Conservation (phyloP, 2,329 filamentous ascomycete genomes). For the Cladosporium colombiae region DNA sequence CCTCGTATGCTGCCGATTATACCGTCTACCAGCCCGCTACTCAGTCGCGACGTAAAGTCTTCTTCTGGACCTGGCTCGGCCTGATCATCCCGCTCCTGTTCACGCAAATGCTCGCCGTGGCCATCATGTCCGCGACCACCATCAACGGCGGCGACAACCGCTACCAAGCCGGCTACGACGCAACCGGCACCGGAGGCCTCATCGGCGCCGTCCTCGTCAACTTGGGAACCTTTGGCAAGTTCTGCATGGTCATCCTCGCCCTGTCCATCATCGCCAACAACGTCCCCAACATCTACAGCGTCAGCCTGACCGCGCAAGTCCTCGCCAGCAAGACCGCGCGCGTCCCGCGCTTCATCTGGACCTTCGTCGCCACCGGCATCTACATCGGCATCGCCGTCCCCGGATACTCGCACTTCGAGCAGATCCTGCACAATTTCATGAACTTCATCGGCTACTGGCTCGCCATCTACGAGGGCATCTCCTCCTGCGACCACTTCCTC, state of each 20-base stretch:
- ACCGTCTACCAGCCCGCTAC: conserved; percentile 73
- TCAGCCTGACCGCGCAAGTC: conserved; percentile 66
- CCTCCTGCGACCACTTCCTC: conserved; percentile 66
- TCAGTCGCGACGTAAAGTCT: conserved; percentile 63
- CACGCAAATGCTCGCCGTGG: conserved; percentile 71
- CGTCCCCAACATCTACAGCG: conserved; percentile 61
- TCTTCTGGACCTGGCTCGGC: conserved; percentile 68
- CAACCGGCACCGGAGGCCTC: conserved; percentile 65
- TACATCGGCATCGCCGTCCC: conserved; percentile 72
- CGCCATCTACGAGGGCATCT: conserved; percentile 69
- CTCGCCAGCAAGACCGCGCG: conserved; percentile 59
- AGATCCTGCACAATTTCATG: conserved; percentile 71
- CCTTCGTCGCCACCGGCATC: conserved; percentile 59
- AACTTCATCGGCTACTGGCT: conserved; percentile 65
- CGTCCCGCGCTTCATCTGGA: conserved; percentile 70
- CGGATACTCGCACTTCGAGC: conserved; percentile 66
- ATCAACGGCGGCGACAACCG: conserved; percentile 55
- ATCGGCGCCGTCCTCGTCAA: conserved; percentile 64
- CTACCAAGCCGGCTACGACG: conserved; percentile 57
- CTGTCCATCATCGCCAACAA: conserved; percentile 49
- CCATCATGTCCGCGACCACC: conserved; percentile 65
- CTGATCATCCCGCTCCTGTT: conserved; percentile 72
- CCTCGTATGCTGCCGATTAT: conserved; percentile 74
- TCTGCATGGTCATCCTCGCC: conserved; percentile 57
- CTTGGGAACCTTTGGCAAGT: conserved; percentile 69